Conservation (phyloP, 2,329 filamentous ascomycete genomes). For the Fusarium kyushuense region DNA sequence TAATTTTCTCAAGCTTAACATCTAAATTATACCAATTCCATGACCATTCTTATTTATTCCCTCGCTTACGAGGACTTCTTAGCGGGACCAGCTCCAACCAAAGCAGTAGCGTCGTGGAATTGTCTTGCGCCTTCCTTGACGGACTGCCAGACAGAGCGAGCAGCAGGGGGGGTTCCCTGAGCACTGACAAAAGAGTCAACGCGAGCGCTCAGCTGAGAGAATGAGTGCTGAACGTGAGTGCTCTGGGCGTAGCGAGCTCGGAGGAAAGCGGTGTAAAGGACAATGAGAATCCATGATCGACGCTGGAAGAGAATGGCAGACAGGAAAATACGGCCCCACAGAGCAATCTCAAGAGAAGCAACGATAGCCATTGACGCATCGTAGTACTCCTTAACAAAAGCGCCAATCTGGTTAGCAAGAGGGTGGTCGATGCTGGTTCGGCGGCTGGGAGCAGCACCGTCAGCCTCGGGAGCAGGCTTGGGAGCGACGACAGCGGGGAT, state of each 20-base stretch:
- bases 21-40: slow-evolving; percentile 5
- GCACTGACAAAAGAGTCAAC: slow-evolving; percentile 86
- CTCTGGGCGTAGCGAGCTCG: slow-evolving; percentile 91
- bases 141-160: slow-evolving; percentile 82
- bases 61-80: slow-evolving; percentile 58
- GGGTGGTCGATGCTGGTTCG: slow-evolving; percentile 65
- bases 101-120: slow-evolving; percentile 82
- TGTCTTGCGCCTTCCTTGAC: slow-evolving; percentile 80
- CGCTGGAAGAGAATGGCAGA: slow-evolving; percentile 89
- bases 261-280: slow-evolving; percentile 90
- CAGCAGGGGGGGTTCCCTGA: slow-evolving; percentile 85
- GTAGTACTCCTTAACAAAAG: slow-evolving; percentile 98
- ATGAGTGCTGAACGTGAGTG: slow-evolving; percentile 88
- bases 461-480: slow-evolving; percentile 64
- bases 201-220: slow-evolving; percentile 77
- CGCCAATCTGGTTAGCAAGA: slow-evolving; percentile 84
- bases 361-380: slow-evolving; percentile 96
- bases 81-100: slow-evolving; percentile 70
- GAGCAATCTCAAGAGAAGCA: slow-evolving; percentile 84
- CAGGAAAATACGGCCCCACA: slow-evolving; percentile 86
- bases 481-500: slow-evolving; percentile 86
- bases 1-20: slow-evolving; percentile 4
- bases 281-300: slow-evolving; percentile 89
- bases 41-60: slow-evolving; percentile 1
- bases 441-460: slow-evolving; percentile 62